Conservation (phyloP, 2,329 filamentous ascomycete species). For the Penicillium sp. region DNA sequence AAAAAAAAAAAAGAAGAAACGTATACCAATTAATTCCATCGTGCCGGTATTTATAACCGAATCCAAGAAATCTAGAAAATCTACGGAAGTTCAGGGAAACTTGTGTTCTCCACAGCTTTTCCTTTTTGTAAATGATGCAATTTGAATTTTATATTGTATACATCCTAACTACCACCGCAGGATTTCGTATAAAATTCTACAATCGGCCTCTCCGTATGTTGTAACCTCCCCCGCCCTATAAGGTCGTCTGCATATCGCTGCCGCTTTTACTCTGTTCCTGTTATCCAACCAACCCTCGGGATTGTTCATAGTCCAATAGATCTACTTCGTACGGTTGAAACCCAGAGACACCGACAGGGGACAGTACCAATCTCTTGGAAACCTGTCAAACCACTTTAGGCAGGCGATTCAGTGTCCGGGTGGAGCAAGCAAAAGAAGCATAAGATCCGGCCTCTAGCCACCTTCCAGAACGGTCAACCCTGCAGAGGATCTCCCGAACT, state of each 20-base stretch:
- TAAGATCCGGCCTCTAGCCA: slow-evolving; percentile 23
- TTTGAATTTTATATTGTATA: background rate
- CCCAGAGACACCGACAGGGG: slow-evolving; percentile 11
- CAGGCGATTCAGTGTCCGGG: slow-evolving; percentile 20
- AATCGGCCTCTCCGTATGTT: background rate
- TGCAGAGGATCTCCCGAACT: slow-evolving; percentile 19
- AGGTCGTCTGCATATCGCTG: slow-evolving; percentile 14
- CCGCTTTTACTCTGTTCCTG: background rate
- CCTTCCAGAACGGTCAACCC: slow-evolving; percentile 27
- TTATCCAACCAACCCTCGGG: slow-evolving; percentile 11
- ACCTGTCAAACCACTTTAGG: slow-evolving; percentile 25
- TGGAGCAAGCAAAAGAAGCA: slow-evolving; percentile 27
- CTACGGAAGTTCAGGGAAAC: background rate
- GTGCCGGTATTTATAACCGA: background rate
- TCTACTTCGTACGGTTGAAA: background rate
- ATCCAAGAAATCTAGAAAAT: background rate
- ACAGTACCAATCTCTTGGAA: slow-evolving; percentile 12
- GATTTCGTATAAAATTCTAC: background rate
- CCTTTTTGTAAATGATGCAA: background rate
- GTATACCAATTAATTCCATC: background rate
- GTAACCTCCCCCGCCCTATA: slow-evolving; percentile 6
- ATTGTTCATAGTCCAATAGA: slow-evolving; percentile 8
- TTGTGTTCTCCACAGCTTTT: background rate
- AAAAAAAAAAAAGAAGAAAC: background rate
- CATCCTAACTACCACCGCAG: background rate